Base-by-base conservation (phyloP, 2,329 filamentous ascomycete genomes). In the Aureobasidium mangrovei region DNA sequence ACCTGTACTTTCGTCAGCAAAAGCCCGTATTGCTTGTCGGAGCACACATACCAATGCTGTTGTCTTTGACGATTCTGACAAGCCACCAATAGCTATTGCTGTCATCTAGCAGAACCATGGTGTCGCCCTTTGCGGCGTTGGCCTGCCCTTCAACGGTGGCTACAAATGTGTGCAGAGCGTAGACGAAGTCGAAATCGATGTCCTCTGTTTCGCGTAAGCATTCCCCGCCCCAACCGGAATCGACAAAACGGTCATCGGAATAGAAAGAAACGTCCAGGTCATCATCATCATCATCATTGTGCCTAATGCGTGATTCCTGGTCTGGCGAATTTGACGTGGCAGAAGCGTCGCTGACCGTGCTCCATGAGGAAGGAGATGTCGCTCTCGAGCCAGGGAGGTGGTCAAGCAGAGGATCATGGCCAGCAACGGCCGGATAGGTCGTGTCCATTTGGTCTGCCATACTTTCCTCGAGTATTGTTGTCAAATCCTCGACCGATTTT, bases 71-170 rank as follows among this genome's bases (percentile, higher is more conserved):
- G 43, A 98, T 88, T 60, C 91, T 81, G 10, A 98, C 93, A 58
- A 98, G 81, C 93, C 93, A 98, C 93, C 93, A 98, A 70, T 98
- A 98, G 72, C 91, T 97, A 74, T 98, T 98, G 73, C 90, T 97
- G 65, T 98, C 93, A 66, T 98, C 93, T 26, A 98, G 80, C 60
- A 98, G 77, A 53, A 97, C 91, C 93, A 98, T 98, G 10, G 91
- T 97, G 67, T 98, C 93, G 49, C 93, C 93, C 72, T 98, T 98
- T 33, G 89, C 94, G 56, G 93, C 93, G 75, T 97, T 98, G 59
- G 93, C 93, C 72, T 98, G 93, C 29, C 93, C 93, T 72, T 98
- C 93, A 46, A 98, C 93, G 0, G 93, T 97, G 29, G 93, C 93
- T 60, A 96, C 88, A 66, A 98, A 98, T 2, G 91, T 98, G 69